Percentiles rank a stretch among this genome's conserved stretches.
Evolutionary conservation across 371 early-diverging fungal genomes (phyloP).

Genomic region (Lichtheimia hyalospora): DNA sequence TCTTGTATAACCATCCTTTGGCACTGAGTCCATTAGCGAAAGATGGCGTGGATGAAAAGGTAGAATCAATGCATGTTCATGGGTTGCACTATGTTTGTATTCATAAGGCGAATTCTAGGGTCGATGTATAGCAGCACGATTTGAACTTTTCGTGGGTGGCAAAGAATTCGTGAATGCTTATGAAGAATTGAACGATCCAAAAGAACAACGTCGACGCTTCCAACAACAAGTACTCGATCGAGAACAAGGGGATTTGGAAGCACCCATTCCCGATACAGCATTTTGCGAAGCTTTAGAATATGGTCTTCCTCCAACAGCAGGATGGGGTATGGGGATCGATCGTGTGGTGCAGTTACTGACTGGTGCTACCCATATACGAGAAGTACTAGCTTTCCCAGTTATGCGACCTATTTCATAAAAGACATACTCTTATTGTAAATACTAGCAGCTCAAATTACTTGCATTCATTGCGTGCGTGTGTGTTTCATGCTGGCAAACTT

Average conservation of each 20-base stretch:
- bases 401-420: conserved; percentile 21
- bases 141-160: conserved; percentile 93
- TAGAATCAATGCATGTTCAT: conserved; percentile 11
- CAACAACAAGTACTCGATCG: conserved; percentile 67
- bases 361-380: conserved; percentile 84
- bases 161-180: conserved; percentile 98
- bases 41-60: conserved; percentile 39
- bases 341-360: conserved; percentile 90
- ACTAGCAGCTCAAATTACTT: too few relatives aligned
- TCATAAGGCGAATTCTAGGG: conserved; percentile 30
- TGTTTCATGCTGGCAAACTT: too few relatives aligned
- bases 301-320: conserved; percentile 96
- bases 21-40: conserved; percentile 96
- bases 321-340: conserved; percentile 99
- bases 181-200: conserved; percentile 99
- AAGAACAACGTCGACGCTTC: conserved; percentile 92
- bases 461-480: too few relatives aligned
- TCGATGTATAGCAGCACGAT: conserved; percentile 69
- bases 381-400: conserved; percentile 91
- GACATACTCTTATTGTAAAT: not conserved
- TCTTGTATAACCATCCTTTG: conserved; percentile 89
- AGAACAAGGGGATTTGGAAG: conserved; percentile 81
- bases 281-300: conserved; percentile 94
- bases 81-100: not conserved
- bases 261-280: conserved; percentile 78